Evolutionary conservation across 495 filamentous ascomycete species (phyloP).

Genomic region (Pyrenula massariospora): DNA sequence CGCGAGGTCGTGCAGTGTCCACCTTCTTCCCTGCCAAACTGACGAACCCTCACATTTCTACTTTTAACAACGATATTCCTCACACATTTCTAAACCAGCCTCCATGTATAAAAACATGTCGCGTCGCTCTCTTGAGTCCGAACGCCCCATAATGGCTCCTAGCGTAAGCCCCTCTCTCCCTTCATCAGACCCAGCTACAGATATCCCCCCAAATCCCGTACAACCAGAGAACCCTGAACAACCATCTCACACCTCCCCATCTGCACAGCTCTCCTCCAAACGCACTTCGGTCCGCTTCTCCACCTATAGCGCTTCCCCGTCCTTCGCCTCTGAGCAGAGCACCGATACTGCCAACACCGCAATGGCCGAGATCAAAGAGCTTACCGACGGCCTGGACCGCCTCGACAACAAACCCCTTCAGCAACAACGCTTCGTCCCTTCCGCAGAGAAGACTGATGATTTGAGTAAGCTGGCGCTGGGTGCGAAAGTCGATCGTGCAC

Average conservation of each 20-base stretch:
- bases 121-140: slow-evolving; percentile 63
- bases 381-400: slow-evolving; percentile 73
- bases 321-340: slow-evolving; percentile 50
- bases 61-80: too few species aligned
- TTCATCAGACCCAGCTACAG: background rate
- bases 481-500: slow-evolving; percentile 87
- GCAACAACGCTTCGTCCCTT: slow-evolving; percentile 75
- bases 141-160: slow-evolving; percentile 65
- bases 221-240: slow-evolving; percentile 1
- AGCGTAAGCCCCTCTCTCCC: slow-evolving; percentile 43
- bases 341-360: slow-evolving; percentile 47
- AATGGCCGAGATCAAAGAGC: slow-evolving; percentile 63
- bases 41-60: background rate
- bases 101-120: slow-evolving; percentile 20
- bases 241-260: slow-evolving; percentile 4
- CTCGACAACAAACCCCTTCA: slow-evolving; percentile 82
- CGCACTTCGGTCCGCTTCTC: slow-evolving; percentile 63
- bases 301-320: slow-evolving; percentile 66
- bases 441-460: slow-evolving; percentile 70
- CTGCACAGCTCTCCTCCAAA: slow-evolving; percentile 25
- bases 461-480: slow-evolving; percentile 83
- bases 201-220: background rate
- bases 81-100: background rate
- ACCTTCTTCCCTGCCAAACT: background rate
- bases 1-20: background rate